These are phyloP conservation scores for Eimeria nieschulzi DNA, from an alignment of 169 alveolate species.

Conservation along the genomic window DNA sequence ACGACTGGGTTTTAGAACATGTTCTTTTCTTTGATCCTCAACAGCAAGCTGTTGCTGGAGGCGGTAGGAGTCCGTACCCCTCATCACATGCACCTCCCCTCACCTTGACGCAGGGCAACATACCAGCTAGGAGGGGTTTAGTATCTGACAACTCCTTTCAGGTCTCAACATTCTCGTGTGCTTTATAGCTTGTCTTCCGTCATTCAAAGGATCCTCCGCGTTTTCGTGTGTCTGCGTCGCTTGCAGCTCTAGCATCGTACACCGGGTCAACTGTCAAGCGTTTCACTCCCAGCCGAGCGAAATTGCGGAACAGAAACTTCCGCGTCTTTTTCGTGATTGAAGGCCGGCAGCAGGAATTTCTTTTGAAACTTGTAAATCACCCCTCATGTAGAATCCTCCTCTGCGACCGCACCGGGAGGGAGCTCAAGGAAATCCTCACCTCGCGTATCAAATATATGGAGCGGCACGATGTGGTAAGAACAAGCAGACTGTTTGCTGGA, in stretches of 20 bases:
- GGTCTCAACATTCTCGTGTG: too few species aligned
- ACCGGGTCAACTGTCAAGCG: constrained; percentile 65
- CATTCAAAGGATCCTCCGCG: too few species aligned
- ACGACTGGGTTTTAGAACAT: constrained; percentile 56
- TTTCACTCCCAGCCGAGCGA: constrained; percentile 74
- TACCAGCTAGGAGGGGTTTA: too few species aligned
- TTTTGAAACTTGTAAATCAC: constrained; percentile 60
- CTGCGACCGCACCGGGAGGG: constrained; percentile 60
- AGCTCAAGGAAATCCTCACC: constrained; percentile 64
- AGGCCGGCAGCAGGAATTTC: constrained; percentile 39
- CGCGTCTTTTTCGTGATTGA: constrained; percentile 20
- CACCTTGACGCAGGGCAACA: too few species aligned
- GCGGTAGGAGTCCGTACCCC: too few species aligned
- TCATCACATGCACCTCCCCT: too few species aligned
- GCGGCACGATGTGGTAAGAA: constrained; percentile 50
- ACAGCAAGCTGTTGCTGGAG: not conserved
- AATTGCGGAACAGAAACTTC: constrained; percentile 69
- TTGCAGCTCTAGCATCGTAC: constrained; percentile 26
- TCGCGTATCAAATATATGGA: constrained; percentile 43
- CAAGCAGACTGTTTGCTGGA: too few species aligned
- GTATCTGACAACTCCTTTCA: too few species aligned
- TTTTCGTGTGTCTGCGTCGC: not conserved
- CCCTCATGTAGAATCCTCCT: constrained; percentile 60
- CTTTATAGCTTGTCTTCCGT: too few species aligned
- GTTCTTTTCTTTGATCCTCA: constrained; percentile 67